Conservation (phyloP, 2,329 filamentous ascomycete genomes). For the Cryphonectria naterciae region DNA sequence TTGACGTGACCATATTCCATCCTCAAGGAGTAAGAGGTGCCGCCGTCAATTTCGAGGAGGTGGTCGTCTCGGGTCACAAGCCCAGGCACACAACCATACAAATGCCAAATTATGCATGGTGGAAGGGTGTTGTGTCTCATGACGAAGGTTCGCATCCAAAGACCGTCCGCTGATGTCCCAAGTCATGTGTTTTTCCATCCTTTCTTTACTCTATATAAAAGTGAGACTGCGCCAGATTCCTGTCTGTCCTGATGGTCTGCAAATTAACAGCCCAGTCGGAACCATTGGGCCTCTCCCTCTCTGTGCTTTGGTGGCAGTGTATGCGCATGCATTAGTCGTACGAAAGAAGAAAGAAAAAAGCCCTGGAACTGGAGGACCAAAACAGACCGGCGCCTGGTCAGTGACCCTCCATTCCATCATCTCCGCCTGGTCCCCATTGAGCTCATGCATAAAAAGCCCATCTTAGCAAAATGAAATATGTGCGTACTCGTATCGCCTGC, state of each 20-base stretch:
- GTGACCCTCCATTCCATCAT: neutral
- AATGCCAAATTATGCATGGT: neutral
- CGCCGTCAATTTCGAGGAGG: slow-evolving; percentile 9
- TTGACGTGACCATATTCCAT: slow-evolving; percentile 16
- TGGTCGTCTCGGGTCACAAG: neutral
- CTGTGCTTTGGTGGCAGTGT: too few species aligned
- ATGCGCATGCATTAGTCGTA: neutral
- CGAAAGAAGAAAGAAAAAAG: neutral
- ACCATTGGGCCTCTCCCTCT: neutral
- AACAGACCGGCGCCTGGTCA: neutral
- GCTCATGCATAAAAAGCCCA: neutral
- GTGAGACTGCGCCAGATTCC: neutral
- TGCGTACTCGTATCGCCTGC: slow-evolving; percentile 12
- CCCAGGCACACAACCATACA: neutral
- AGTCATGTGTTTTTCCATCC: neutral
- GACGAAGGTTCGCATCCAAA: neutral
- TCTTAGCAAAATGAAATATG: neutral
- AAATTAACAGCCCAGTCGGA: neutral
- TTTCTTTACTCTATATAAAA: neutral
- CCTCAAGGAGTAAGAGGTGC: slow-evolving; percentile 8
- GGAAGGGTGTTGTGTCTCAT: neutral
- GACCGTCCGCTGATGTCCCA: neutral
- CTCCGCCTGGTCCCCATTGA: slow-evolving; percentile 3
- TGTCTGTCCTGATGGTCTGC: neutral
- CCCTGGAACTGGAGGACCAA: neutral